Conservation (phyloP, 2,329 filamentous ascomycete genomes). For the Sporothrix globosa region DNA sequence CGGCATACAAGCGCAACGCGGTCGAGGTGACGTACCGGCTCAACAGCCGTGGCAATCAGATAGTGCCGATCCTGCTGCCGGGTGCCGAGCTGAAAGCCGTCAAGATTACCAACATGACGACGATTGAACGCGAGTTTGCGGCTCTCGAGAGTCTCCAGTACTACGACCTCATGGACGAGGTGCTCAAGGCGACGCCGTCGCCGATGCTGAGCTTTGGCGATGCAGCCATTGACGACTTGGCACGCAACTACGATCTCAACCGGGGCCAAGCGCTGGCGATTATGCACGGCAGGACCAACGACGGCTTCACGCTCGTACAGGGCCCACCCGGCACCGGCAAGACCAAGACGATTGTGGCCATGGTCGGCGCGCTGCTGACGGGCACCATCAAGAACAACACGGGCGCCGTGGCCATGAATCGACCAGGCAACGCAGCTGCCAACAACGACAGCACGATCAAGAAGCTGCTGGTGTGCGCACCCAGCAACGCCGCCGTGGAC, state of each 20-base stretch:
- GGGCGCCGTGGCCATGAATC: constrained; percentile 53
- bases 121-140: constrained; percentile 93
- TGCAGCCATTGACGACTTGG: constrained; percentile 68
- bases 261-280: constrained; percentile 88
- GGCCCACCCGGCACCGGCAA: constrained; percentile 96
- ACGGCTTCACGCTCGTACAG: constrained; percentile 95
- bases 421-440: constrained; percentile 44
- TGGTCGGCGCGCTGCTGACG: constrained; percentile 84
- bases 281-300: constrained; percentile 88
- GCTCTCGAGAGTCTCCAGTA: constrained; percentile 88
- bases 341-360: constrained; percentile 96
- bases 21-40: constrained; percentile 87
- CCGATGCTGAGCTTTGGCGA: constrained; percentile 81
- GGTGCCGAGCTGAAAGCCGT: constrained; percentile 71
- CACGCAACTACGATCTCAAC: constrained; percentile 82
- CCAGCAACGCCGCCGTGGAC: constrained; percentile 96
- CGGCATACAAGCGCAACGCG: constrained; percentile 76
- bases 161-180: constrained; percentile 93
- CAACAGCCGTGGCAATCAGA: constrained; percentile 66
- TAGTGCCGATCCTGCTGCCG: constrained; percentile 66
- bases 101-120: constrained; percentile 90
- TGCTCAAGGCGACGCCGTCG: constrained; percentile 82
- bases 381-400: constrained; percentile 51
- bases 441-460: constrained; percentile 57
- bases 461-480: constrained; percentile 95